Base-by-base conservation (phyloP, 2,329 filamentous ascomycete genomes). In the Metarhizium sp. region DNA sequence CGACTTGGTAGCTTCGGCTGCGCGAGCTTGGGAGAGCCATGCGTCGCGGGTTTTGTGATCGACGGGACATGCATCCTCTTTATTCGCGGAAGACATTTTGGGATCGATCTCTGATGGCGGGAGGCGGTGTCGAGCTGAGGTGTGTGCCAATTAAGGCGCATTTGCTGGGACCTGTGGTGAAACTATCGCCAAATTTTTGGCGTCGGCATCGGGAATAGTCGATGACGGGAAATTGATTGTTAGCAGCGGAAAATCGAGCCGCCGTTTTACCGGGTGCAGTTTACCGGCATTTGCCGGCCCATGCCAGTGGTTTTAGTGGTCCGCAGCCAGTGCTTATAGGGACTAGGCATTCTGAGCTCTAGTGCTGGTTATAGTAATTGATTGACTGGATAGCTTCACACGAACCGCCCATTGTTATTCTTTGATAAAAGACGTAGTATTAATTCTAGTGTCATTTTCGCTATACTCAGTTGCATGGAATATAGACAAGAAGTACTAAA, bases 21-120 rank as follows among this genome's bases (percentile, higher is more conserved):
- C 71, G 59, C 73, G 75, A 45, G 86, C 84, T 66, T 90, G 84
- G 56, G 80, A 77, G 42, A 97, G 80, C 92, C 92, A 99, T 64
- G 87, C 84, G 64, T 91, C 87, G 64, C 94, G 87, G 53, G 90
- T 87, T 65, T 90, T 88, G 73, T 92, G 88, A 73, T 97, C 92
- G 65, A 97, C 90, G 5, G 94, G 94, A 66, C 94, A 97, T 56
- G 77, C 78, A 60, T 64, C 58, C 50, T 60, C 48, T 46, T 58
- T 59, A 54, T 64, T 50, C 43, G 64, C 20, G 34, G 51, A 48
- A 29, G 29, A 36, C 56, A 43, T 51, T 54, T 46, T 16, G 10
- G 42, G 8, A 14, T 45, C 6, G 7, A 10, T 45, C 6, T 8
- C 6, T 20, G 40, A 45, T 20, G n/a, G n/a, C 2, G 42, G 3